These are phyloP conservation scores for Penicillium corylophilum DNA, from an alignment of 2,329 filamentous ascomycete species.

Conservation along the genomic window DNA sequence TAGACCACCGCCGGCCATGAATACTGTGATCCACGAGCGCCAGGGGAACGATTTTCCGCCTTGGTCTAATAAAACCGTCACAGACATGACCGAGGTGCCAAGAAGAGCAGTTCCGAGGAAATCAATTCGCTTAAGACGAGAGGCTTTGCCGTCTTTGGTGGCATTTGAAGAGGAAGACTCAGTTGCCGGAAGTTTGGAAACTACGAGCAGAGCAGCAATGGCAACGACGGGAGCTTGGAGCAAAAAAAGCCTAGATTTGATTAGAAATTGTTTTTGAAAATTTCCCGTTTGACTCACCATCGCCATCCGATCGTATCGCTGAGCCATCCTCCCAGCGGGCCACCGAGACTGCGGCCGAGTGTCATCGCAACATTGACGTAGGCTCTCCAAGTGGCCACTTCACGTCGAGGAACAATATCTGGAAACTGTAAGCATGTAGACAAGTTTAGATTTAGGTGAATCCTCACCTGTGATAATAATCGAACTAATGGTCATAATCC, in stretches of 20 bases:
- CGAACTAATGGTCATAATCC: conserved; percentile 45
- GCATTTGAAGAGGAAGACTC: background rate
- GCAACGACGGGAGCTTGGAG: conserved; percentile 28
- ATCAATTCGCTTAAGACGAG: conserved; percentile 56
- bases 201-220: conserved; percentile 42
- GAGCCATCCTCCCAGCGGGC: conserved; percentile 59
- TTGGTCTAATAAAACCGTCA: conserved; percentile 51
- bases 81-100: conserved; percentile 43
- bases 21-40: conserved; percentile 23
- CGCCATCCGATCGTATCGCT: conserved; percentile 66
- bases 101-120: conserved; percentile 56
- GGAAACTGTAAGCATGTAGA: background rate
- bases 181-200: conserved; percentile 39
- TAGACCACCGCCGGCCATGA: conserved; percentile 14
- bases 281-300: conserved; percentile 46
- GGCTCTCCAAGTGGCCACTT: conserved; percentile 50
- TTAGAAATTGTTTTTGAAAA: background rate
- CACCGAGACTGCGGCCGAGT: conserved; percentile 51
- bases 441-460: background rate
- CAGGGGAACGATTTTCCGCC: conserved; percentile 45
- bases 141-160: conserved; percentile 1
- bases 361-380: conserved; percentile 55
- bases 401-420: conserved; percentile 51
- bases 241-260: conserved; percentile 25
- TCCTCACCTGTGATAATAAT: conserved; percentile 46